Conservation (phyloP, 768 basidiomycete genomes). For the Kondoa malvinella region DNA sequence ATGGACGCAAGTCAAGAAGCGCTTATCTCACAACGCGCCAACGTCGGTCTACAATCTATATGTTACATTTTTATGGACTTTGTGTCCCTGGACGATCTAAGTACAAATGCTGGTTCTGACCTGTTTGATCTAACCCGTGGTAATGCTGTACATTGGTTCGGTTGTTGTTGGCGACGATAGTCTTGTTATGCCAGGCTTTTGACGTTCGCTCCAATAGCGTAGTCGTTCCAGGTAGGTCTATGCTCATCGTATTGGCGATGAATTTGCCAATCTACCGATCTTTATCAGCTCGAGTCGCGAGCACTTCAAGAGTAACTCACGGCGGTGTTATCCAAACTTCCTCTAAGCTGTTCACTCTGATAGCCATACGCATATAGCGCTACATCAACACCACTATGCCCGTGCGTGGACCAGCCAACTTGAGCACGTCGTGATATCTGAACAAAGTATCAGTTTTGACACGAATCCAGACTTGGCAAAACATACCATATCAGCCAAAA, state of each 20-base stretch:
- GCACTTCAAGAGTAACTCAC: constrained; percentile 6
- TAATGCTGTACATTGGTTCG: constrained; percentile 19
- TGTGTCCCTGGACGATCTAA: neutral
- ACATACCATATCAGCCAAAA: constrained; percentile 19
- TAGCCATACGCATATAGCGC: constrained; percentile 24
- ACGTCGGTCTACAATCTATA: neutral
- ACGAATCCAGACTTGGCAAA: neutral
- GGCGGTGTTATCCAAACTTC: constrained; percentile 26
- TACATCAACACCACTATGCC: constrained; percentile 27
- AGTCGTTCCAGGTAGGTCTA: constrained; percentile 15
- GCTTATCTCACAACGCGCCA: neutral
- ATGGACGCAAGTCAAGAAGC: neutral
- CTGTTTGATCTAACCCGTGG: constrained; percentile 13
- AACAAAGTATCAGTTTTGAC: neutral
- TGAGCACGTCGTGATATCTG: constrained; percentile 22
- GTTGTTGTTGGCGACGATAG: constrained; percentile 5
- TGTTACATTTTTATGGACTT: neutral
- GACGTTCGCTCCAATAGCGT: constrained; percentile 9
- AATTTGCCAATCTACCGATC: constrained; percentile 20
- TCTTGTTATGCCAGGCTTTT: constrained; percentile 13
- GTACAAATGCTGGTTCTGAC: neutral
- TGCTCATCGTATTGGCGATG: constrained; percentile 21
- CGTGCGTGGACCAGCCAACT: constrained; percentile 27
- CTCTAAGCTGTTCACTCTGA: constrained; percentile 18
- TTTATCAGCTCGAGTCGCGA: no score